Evolutionary conservation across 164 flowering plant genomes (phyloP), one percentile per base, ranked within the genome.

Genomic region (Euptelea pleiosperma): DNA sequence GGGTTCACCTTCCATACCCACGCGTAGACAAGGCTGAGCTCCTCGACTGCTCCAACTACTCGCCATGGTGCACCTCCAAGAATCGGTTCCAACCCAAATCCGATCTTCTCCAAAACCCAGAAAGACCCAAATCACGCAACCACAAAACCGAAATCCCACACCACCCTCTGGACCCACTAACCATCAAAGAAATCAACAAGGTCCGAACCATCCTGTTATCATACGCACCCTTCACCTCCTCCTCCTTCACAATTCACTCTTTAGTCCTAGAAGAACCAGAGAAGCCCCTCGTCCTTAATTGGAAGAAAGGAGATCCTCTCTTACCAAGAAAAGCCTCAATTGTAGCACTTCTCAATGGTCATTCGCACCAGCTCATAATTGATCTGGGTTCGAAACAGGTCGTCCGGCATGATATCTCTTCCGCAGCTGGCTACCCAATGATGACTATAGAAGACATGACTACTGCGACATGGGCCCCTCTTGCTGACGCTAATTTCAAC

Each of bases 121-220:
- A 24, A 49, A 55, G 34, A 22, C 43, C 42, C 60, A 59, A 40
- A 21, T 33, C 34, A 55, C 63, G 21, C 56, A 39, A 61, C 74
- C 97, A 85, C 77, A 28, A 69, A 14, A 33, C 73, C 63, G 77
- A 70, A 64, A 45, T 65, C 61, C 97, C 99, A n/a, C 80, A 50
- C 68, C 99, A 90, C 75, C 97, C 97, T 2, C 84, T 93, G 6
- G 99, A 93, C 75, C 99, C 99, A 1, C 84, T 93, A 24, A 91
- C 99, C 44, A 33, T 85, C 58, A 61, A 52, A 43, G 99, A 93
- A 63, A 45, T 90, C 70, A 77, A 78, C 71, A 67, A 45, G 19
- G 88, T 82, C 44, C 74, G 72, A 1, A 12, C 79, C 35, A 68
- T 84, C 71, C 63, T 93, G 59, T 50, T 44, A 25, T 69, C 87